A percentile compares a stretch with the other conserved stretches of the same genome.
Conservation (phyloP, 2,329 filamentous ascomycete genomes). For the Neofusicoccum parvum region DNA sequence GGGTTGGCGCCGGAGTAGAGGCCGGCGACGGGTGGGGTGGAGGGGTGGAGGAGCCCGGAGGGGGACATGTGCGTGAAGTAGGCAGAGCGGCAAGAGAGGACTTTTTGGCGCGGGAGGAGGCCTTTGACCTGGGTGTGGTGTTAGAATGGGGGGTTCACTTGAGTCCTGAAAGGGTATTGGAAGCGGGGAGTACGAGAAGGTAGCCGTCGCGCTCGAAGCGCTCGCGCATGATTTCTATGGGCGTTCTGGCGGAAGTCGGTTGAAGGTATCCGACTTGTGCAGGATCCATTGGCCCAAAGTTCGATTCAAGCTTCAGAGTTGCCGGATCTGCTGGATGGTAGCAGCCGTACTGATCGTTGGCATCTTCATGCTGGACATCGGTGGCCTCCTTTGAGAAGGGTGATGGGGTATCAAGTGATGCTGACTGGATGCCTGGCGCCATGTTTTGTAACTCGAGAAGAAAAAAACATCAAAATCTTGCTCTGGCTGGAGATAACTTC, state of each 20-base stretch:
- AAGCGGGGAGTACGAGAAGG: not conserved
- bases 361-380: not conserved
- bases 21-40: no score
- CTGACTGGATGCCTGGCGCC: not conserved
- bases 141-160: not conserved
- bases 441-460: not conserved
- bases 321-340: conserved; percentile 20
- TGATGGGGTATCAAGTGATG: not conserved
- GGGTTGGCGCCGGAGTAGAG: no score
- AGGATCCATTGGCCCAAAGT: conserved; percentile 20
- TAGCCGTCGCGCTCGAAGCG: not conserved
- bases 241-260: not conserved
- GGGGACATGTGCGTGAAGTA: conserved; percentile 22
- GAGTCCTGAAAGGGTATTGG: not conserved
- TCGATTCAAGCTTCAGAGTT: conserved; percentile 16
- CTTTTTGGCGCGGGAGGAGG: conserved; percentile 10
- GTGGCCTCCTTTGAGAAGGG: not conserved
- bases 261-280: conserved; percentile 17
- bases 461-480: no score
- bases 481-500: no score
- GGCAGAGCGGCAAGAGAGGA: conserved; percentile 16
- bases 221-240: not conserved
- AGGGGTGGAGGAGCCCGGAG: not conserved
- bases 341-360: conserved; percentile 6
- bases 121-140: conserved; percentile 4